phyloP scores from a whole-genome alignment of 441 rosid species.

The Macaranga tanarius region DNA sequence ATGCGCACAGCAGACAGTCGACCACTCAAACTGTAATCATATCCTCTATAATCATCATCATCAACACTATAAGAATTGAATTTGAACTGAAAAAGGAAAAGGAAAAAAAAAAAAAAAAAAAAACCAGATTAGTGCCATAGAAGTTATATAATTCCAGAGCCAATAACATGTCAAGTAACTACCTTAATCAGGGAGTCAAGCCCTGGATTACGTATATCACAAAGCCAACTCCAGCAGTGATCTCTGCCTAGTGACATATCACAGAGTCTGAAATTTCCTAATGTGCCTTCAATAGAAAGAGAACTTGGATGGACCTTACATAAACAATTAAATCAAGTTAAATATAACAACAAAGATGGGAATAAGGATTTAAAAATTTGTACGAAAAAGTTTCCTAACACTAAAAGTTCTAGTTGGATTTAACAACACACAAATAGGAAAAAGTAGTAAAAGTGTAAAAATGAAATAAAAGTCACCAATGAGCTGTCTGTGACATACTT shows the following conservation, averaged over 20 bases:
- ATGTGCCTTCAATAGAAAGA: conserved; percentile 84
- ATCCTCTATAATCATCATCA: conserved; percentile 98
- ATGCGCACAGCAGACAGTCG: conserved; percentile 96
- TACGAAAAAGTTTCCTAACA: no score
- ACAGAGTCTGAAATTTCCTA: conserved; percentile 95
- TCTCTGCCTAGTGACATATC: conserved; percentile 87
- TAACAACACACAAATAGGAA: background rate
- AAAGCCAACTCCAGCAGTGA: conserved; percentile 92
- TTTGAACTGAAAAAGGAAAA: conserved; percentile 64
- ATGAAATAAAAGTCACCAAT: background rate
- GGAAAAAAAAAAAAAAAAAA: conserved; percentile 30
- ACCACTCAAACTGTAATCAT: conserved; percentile 90
- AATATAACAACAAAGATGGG: conserved; percentile 8
- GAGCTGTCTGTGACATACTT: conserved; percentile 13
- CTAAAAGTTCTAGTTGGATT: background rate
- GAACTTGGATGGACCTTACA: conserved; percentile 91
- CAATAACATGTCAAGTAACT: conserved; percentile 3
- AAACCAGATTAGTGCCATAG: background rate
- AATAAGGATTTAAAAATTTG: no score
- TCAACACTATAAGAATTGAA: conserved; percentile 85
- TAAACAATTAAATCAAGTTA: conserved; percentile 27
- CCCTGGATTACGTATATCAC: conserved; percentile 98
- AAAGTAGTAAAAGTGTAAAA: background rate
- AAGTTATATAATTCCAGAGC: conserved; percentile 15
- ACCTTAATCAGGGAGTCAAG: conserved; percentile 97